These are phyloP conservation scores for Adenanthera pavonina DNA, from an alignment of 306 rosid genomes.

Conservation along the genomic window DNA sequence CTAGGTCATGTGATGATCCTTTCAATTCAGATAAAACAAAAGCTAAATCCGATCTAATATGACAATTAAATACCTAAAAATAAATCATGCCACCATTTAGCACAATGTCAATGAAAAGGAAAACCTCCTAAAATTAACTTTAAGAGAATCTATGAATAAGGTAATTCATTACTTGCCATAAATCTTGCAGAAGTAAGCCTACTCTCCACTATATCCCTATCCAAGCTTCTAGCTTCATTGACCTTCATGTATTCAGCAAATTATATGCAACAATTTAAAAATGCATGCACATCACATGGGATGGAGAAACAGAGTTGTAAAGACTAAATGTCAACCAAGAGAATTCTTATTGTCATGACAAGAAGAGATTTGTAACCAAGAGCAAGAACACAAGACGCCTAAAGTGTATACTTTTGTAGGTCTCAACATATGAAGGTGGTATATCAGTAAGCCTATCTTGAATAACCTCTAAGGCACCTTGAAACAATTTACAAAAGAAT, in stretches of 20 bases:
- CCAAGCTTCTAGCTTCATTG: too few species aligned
- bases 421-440: too few species aligned
- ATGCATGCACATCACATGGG: conserved; percentile 14
- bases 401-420: conserved; percentile 91
- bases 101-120: conserved; percentile 31
- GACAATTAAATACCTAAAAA: conserved; percentile 93
- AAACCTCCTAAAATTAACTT: conserved; percentile 10
- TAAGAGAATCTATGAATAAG: too few species aligned
- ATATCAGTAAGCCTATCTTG: conserved; percentile 93
- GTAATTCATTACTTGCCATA: too few species aligned
- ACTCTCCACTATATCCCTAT: too few species aligned
- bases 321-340: background rate
- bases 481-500: conserved; percentile 34
- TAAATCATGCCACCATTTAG: conserved; percentile 35
- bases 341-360: conserved; percentile 76
- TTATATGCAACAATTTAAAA: too few species aligned
- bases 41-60: conserved; percentile 93
- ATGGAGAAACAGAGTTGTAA: background rate
- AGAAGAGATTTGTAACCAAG: conserved; percentile 90
- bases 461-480: conserved; percentile 99
- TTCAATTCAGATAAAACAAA: conserved; percentile 75
- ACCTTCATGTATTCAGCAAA: too few species aligned
- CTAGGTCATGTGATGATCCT: conserved; percentile 94
- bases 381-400: conserved; percentile 97
- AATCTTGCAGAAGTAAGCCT: too few species aligned